Evolutionary conservation across 352 stramenopile species (phyloP).

Genomic region (Pythium rishiriense): DNA sequence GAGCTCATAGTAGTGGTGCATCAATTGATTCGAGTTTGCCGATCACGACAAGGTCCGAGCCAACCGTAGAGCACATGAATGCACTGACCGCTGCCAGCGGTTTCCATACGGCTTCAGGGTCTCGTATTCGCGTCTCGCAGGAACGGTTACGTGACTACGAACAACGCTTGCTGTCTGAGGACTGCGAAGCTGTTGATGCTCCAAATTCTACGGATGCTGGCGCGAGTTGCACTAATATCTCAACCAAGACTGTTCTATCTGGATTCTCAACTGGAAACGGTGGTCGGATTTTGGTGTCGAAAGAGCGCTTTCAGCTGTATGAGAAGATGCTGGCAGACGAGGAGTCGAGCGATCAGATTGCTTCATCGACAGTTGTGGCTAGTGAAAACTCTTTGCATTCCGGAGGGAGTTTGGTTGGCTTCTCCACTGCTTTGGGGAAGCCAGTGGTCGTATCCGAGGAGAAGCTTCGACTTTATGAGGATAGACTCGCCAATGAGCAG

Average conservation of each 20-base stretch:
- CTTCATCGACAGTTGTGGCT: neutral
- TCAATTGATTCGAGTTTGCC: neutral
- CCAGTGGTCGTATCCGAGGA: constrained; percentile 31
- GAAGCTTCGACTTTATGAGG: constrained; percentile 28
- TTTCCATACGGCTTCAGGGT: constrained; percentile 38
- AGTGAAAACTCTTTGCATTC: neutral
- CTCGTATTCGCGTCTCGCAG: constrained; percentile 31
- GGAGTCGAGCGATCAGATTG: neutral
- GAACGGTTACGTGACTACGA: constrained; percentile 30
- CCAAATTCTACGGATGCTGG: neutral
- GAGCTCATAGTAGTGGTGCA: neutral
- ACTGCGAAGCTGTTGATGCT: neutral
- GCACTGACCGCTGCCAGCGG: constrained; percentile 1
- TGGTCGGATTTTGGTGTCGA: constrained; percentile 2
- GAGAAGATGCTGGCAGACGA: constrained; percentile 11
- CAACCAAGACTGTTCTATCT: neutral
- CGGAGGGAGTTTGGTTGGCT: constrained; percentile 11
- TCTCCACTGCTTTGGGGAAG: constrained; percentile 36
- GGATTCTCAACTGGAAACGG: constrained; percentile 14
- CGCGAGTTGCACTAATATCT: neutral
- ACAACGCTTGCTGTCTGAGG: neutral
- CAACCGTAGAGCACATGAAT: neutral
- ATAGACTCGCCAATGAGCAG: neutral
- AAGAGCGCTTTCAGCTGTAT: constrained; percentile 6
- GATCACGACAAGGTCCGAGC: neutral